A percentile compares a stretch with the other conserved stretches of the same genome.
phyloP scores from a whole-genome alignment of 495 filamentous ascomycete genomes.

The Lasiosphaeris hirsuta region DNA sequence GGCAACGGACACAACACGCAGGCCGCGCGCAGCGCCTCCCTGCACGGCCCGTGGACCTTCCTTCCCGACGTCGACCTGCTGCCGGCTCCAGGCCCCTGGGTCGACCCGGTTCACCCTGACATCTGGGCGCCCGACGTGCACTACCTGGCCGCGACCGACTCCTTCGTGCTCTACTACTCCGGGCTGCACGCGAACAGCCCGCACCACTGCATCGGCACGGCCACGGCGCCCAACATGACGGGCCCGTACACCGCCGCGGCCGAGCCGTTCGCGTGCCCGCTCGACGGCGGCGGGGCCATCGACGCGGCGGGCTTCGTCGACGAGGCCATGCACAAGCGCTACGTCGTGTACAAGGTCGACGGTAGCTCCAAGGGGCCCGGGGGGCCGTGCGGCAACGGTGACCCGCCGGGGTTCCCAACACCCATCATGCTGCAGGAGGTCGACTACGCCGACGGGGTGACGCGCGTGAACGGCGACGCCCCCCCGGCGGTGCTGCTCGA shows the following conservation, averaged over 20 bases:
- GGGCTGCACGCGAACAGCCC: slow-evolving; percentile 16
- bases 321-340: slow-evolving; percentile 44
- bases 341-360: slow-evolving; percentile 60
- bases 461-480: slow-evolving; percentile 48
- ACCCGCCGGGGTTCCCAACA: slow-evolving; percentile 47
- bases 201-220: slow-evolving; percentile 54
- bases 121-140: slow-evolving; percentile 52
- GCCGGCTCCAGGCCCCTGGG: slow-evolving; percentile 26
- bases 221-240: slow-evolving; percentile 38
- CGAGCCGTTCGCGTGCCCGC: slow-evolving; percentile 47
- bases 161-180: slow-evolving; percentile 58
- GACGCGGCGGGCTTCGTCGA: slow-evolving; percentile 54
- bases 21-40: slow-evolving; percentile 19
- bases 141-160: slow-evolving; percentile 31
- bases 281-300: slow-evolving; percentile 53
- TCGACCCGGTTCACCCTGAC: slow-evolving; percentile 20
- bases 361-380: slow-evolving; percentile 56
- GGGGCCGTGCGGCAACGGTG: slow-evolving; percentile 52
- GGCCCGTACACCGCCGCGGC: slow-evolving; percentile 50
- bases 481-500: slow-evolving; percentile 53
- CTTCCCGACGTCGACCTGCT: too few species aligned
- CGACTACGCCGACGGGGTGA: slow-evolving; percentile 45
- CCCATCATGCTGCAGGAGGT: slow-evolving; percentile 60
- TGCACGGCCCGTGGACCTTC: slow-evolving; percentile 16
- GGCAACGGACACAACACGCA: slow-evolving; percentile 30